Base-by-base conservation (phyloP, 1,139 yeast genomes). In the Arxiozyma telluris region DNA sequence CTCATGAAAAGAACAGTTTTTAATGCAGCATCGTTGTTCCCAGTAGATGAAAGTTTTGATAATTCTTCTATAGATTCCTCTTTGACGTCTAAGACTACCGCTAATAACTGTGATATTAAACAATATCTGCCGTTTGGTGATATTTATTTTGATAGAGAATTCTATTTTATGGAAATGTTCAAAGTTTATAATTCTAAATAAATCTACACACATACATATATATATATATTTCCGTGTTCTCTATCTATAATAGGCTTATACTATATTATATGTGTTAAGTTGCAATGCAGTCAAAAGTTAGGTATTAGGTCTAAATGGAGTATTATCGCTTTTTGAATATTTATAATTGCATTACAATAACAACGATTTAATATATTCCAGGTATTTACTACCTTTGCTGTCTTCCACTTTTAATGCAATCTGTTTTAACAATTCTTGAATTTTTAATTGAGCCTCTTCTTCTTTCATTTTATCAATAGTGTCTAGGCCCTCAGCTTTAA, bases 401-500 rank as follows among this genome's bases (percentile, higher is more conserved):
- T 51, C 44, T n/a, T 57, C 50, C 6, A 62, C 51, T 46, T 55
- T 56, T 17, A 53, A 30, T 4, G 64, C 51, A 25, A 61, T 47
- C 2, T 54, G 47, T 12, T 55, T 54, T 34, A 66, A 53, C n/a
- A 66, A 52, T 9, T 61, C 60, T 46, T 60, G 61, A 7, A 64
- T 57, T 41, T 58, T 60, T 18, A 53, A 51, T 49, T 65, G 68
- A 44, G 62, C 54, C 7, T 52, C 50, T 44, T 63, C 63, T 25
- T 64, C 65, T 1, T 64, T 57, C 11, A 66, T 49, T n/a, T 55
- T 55, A 12, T 55, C 52, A 23, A 57, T 55, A 41, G 58, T 55
- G 39, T 58, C 58, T 4, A 65, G 52, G 1, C 66, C 61, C 53
- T 73, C 74, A 42, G 73, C 71, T 44, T 74, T 79, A 44, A 84